Evolutionary conservation across 192 early-diverging fungal genomes (phyloP).

Genomic region (Backusella liffmaniae): DNA sequence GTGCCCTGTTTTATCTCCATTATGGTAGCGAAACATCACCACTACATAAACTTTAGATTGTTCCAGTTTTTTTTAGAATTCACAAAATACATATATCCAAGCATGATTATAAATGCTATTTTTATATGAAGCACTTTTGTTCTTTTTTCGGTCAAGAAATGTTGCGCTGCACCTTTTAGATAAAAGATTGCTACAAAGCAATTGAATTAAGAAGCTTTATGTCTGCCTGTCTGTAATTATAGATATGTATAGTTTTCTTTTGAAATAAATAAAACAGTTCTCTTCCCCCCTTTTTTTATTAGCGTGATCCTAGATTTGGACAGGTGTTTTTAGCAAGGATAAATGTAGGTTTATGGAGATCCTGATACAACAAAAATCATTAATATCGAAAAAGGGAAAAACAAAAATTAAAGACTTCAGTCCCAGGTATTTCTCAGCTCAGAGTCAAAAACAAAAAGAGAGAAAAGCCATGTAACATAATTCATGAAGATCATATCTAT

Average conservation of each 20-base stretch:
- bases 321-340: not conserved
- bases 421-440: not conserved
- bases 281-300: not conserved
- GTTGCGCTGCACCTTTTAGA: not conserved
- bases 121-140: not conserved
- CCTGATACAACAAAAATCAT: not conserved
- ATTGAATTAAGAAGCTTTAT: not conserved
- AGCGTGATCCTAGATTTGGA: not conserved
- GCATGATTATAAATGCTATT: not conserved
- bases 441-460: not conserved
- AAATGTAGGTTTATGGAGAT: not conserved
- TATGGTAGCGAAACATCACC: not conserved
- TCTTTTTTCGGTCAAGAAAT: not conserved
- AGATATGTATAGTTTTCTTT: not conserved
- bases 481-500: not conserved
- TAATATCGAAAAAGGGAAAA: not conserved
- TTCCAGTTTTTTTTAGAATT: conserved; percentile 6
- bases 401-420: too few species aligned
- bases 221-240: not conserved
- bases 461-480: not conserved
- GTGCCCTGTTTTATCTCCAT: not conserved
- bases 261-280: not conserved
- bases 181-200: not conserved
- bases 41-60: not conserved
- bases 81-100: not conserved